Conservation (phyloP, 306 rosid genomes). For the Lathyrus tuberosus region DNA sequence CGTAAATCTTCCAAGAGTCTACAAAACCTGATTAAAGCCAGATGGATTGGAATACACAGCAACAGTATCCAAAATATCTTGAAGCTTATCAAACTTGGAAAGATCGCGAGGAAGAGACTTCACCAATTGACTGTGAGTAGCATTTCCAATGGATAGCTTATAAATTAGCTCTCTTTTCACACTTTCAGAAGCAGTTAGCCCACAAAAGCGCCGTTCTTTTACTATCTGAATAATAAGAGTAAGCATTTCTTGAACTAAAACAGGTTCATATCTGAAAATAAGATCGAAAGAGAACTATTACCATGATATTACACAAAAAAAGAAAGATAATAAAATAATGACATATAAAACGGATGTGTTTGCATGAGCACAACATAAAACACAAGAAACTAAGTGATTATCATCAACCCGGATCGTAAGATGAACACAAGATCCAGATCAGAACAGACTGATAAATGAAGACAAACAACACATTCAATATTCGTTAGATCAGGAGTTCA, state of each 20-base stretch:
- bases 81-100: slow-evolving; percentile 74
- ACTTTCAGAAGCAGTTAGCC: slow-evolving; percentile 78
- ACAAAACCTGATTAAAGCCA: slow-evolving; percentile 81
- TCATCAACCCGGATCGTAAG: background rate
- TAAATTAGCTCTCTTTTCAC: slow-evolving; percentile 84
- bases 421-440: slow-evolving; percentile 19
- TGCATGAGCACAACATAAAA: slow-evolving; percentile 21
- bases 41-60: slow-evolving; percentile 85
- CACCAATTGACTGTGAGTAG: slow-evolving; percentile 90
- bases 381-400: background rate
- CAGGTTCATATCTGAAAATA: slow-evolving; percentile 74
- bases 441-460: slow-evolving; percentile 21
- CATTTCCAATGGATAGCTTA: slow-evolving; percentile 80
- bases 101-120: slow-evolving; percentile 95
- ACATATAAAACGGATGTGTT: slow-evolving; percentile 10
- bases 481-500: background rate
- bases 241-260: slow-evolving; percentile 91
- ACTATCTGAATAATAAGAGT: slow-evolving; percentile 85
- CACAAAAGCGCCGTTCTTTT: slow-evolving; percentile 92
- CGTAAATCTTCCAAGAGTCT: background rate
- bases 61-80: slow-evolving; percentile 69
- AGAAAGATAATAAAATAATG: slow-evolving; percentile 3
- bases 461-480: background rate
- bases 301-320: slow-evolving; percentile 19
- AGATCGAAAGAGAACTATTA: slow-evolving; percentile 11